Conservation (phyloP, 257 asterid genomes). For the Solanum chilense region DNA sequence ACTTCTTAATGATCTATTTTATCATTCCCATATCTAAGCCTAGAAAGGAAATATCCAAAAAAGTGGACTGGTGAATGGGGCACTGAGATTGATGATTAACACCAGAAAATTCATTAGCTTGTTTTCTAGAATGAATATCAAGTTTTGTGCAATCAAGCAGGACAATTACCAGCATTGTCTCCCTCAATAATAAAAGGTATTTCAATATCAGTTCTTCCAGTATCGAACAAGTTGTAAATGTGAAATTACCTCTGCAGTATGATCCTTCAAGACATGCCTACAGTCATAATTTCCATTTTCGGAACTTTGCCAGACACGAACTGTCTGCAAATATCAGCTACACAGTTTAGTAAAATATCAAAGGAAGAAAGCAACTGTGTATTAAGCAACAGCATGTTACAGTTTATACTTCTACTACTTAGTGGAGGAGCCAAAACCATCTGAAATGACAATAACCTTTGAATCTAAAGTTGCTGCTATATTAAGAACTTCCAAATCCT, state of each 20-base stretch:
- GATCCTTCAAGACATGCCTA: constrained; percentile 75
- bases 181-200: not conserved
- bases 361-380: not conserved
- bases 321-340: constrained; percentile 53
- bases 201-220: not conserved
- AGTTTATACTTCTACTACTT: not conserved
- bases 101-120: not conserved
- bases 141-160: not conserved
- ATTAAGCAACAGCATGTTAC: not conserved
- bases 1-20: not conserved
- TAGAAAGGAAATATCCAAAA: not conserved
- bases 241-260: constrained; percentile 70
- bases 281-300: constrained; percentile 66
- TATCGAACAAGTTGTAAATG: not conserved
- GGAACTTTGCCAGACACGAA: constrained; percentile 84
- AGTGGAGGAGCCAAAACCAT: not conserved
- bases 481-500: not conserved
- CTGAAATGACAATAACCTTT: not conserved
- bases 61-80: not conserved
- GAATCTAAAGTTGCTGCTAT: not conserved
- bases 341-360: not conserved
- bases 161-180: not conserved
- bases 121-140: not conserved
- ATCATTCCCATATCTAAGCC: not conserved
- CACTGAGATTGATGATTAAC: not conserved